phyloP scores from a whole-genome alignment of 768 basidiomycete species.

The Tricholoma terreum region DNA sequence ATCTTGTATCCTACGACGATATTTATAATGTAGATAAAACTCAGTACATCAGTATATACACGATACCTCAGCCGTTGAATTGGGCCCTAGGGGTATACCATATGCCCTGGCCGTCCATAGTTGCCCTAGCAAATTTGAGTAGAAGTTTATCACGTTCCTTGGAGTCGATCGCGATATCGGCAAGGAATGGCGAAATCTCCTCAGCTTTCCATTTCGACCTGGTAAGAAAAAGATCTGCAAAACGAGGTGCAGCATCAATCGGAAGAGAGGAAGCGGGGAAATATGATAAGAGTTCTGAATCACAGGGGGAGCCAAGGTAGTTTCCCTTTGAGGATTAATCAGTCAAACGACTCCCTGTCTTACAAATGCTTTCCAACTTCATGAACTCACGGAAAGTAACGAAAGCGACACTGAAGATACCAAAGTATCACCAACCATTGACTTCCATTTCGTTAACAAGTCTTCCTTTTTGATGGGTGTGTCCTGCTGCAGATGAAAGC shows the following conservation, averaged over 20 bases:
- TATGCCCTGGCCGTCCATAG: slow-evolving; percentile 61
- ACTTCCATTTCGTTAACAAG: slow-evolving; percentile 69
- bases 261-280: slow-evolving; percentile 77
- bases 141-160: slow-evolving; percentile 89
- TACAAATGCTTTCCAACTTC: neutral
- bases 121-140: slow-evolving; percentile 80
- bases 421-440: slow-evolving; percentile 76
- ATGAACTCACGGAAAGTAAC: slow-evolving; percentile 60
- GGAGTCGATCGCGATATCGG: slow-evolving; percentile 74
- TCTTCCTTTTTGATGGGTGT: slow-evolving; percentile 52
- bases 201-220: slow-evolving; percentile 72
- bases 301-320: slow-evolving; percentile 52
- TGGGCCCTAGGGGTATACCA: slow-evolving; percentile 75
- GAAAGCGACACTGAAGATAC: slow-evolving; percentile 55
- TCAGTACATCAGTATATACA: neutral
- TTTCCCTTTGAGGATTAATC: slow-evolving; percentile 55
- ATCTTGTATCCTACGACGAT: neutral
- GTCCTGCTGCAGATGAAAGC: slow-evolving; percentile 37
- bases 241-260: slow-evolving; percentile 73
- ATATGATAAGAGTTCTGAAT: slow-evolving; percentile 50
- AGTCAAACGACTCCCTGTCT: neutral
- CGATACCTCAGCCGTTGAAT: slow-evolving; percentile 42
- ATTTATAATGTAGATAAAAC: neutral
- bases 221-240: slow-evolving; percentile 84
- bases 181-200: slow-evolving; percentile 79